phyloP scores from a whole-genome alignment of 202 grass and related monocot species.

The Musa balbisiana region DNA sequence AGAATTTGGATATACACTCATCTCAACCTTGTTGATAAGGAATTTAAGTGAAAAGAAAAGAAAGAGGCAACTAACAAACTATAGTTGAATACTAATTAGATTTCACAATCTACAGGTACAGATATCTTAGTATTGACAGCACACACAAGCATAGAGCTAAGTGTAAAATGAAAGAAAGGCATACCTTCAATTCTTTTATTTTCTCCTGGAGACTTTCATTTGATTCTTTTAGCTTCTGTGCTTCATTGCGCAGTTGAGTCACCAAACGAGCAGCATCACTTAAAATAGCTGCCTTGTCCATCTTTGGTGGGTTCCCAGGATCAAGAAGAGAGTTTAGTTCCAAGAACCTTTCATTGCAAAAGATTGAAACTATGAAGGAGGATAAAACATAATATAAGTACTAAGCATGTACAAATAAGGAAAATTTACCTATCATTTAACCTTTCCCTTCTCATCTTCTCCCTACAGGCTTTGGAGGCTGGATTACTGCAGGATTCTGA shows the following conservation, averaged over 20 bases:
- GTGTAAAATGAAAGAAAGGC: neutral
- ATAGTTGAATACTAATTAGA: too few relatives aligned
- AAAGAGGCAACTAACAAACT: too few relatives aligned
- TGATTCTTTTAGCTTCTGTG: constrained; percentile 85
- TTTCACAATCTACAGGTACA: neutral
- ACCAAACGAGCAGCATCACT: constrained; percentile 74
- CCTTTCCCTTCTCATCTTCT: constrained; percentile 85
- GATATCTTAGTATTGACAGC: neutral
- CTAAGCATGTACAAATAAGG: neutral
- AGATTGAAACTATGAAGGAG: constrained; percentile 4
- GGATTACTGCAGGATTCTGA: constrained; percentile 51
- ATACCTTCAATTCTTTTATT: constrained; percentile 97
- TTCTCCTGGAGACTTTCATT: constrained; percentile 86
- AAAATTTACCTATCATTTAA: constrained; percentile 63
- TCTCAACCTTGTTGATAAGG: too few relatives aligned
- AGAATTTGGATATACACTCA: too few relatives aligned
- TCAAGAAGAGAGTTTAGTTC: constrained; percentile 80
- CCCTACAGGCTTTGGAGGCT: constrained; percentile 87
- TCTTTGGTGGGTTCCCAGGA: constrained; percentile 87
- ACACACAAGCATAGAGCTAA: neutral
- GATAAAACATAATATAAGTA: neutral
- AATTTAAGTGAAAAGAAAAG: too few relatives aligned
- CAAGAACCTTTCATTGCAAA: constrained; percentile 48
- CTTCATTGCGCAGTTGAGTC: constrained; percentile 60
- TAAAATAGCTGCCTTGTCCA: constrained; percentile 86